Conservation (phyloP, 768 basidiomycete species). For the Cyathus striatus region DNA sequence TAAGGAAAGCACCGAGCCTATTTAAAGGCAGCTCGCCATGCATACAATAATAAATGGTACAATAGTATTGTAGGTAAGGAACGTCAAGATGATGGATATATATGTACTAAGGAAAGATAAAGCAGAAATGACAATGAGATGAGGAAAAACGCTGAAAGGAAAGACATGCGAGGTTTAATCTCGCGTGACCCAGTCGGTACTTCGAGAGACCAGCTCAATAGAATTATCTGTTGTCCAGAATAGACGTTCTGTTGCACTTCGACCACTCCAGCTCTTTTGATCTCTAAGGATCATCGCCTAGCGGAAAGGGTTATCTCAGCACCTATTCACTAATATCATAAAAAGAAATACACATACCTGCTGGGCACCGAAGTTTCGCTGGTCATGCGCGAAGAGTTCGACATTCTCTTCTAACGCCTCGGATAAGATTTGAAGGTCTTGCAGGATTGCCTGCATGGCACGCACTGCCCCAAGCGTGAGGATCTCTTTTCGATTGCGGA, state of each 20-base stretch:
- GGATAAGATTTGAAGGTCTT: constrained; percentile 80
- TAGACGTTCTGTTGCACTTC: constrained; percentile 85
- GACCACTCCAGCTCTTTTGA: constrained; percentile 92
- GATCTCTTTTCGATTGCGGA: constrained; percentile 75
- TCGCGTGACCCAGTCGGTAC: constrained; percentile 81
- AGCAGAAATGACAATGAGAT: neutral
- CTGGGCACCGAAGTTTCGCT: constrained; percentile 94
- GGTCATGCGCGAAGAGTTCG: constrained; percentile 88
- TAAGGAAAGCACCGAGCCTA: constrained; percentile 2
- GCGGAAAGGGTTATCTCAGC: constrained; percentile 1
- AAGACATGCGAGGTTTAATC: constrained; percentile 34
- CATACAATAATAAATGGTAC: neutral
- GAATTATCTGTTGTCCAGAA: constrained; percentile 94
- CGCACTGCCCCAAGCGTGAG: constrained; percentile 69
- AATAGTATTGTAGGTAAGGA: constrained; percentile 9
- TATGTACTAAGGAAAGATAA: constrained; percentile 2
- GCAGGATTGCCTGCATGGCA: constrained; percentile 78
- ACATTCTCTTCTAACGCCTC: constrained; percentile 91
- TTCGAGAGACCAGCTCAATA: constrained; percentile 79
- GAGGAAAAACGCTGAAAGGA: constrained; percentile 1
- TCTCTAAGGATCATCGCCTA: constrained; percentile 95
- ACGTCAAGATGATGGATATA: constrained; percentile 4
- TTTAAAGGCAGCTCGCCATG: neutral
- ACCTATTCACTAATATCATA: neutral
- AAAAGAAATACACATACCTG: constrained; percentile 52